A percentile compares a stretch with the other conserved stretches of the same genome.
Evolutionary conservation across 1,284 basidiomycete species (phyloP).

Genomic region (Vanrija sp.): DNA sequence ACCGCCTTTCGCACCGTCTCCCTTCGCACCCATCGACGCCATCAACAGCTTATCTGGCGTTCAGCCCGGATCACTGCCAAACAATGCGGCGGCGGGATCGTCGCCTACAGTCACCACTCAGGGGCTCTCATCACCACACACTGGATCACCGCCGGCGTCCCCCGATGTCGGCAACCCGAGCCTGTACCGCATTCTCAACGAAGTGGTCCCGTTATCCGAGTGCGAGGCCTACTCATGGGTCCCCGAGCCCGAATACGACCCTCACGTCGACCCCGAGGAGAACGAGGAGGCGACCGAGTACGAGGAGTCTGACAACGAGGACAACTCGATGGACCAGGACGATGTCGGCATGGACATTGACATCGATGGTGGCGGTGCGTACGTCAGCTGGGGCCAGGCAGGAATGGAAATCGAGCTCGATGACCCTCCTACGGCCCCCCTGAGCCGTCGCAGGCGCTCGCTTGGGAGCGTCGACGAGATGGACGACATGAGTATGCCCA

Average conservation of each 20-base stretch:
- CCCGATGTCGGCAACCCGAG: constrained; percentile 18
- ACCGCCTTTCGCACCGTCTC: not conserved
- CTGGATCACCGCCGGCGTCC: not conserved
- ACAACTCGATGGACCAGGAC: constrained; percentile 32
- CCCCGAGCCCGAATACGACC: constrained; percentile 92
- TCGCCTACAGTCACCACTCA: constrained; percentile 5
- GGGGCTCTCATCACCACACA: not conserved
- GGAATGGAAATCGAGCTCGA: constrained; percentile 31
- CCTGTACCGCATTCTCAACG: constrained; percentile 81
- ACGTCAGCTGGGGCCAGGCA: constrained; percentile 29
- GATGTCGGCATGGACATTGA: constrained; percentile 38
- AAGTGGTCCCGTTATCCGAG: constrained; percentile 82
- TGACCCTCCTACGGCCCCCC: constrained; percentile 5
- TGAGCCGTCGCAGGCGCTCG: not conserved
- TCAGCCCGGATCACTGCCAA: constrained; percentile 2
- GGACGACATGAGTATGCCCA: constrained; percentile 16
- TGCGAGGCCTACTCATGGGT: constrained; percentile 95
- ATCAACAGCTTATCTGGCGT: not conserved
- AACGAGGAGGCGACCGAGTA: constrained; percentile 55
- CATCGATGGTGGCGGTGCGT: constrained; percentile 34
- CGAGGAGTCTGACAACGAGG: constrained; percentile 39
- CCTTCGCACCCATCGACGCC: not conserved
- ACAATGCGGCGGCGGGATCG: not conserved
- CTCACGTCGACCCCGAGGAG: constrained; percentile 76
- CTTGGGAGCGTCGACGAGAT: constrained; percentile 56